phyloP scores from a whole-genome alignment of 129 eudicot species.

The Oenanthe sinensis region DNA sequence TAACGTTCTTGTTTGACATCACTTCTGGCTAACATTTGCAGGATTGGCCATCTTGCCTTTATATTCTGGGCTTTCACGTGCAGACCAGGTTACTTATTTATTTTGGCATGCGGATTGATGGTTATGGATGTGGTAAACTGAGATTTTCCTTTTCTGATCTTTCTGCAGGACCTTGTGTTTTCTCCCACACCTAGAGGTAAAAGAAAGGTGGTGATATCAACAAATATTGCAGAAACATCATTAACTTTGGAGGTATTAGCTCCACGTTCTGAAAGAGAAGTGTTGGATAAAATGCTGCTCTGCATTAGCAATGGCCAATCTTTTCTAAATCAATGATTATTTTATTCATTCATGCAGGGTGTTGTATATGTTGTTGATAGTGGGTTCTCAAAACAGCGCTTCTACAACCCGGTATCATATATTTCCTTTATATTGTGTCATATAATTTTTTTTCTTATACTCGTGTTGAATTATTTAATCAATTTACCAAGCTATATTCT shows the following conservation, averaged over 20 bases:
- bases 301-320: not conserved
- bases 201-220: conserved; percentile 90
- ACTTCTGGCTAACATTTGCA: conserved; percentile 23
- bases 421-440: not conserved
- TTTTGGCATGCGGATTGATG: not conserved
- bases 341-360: conserved; percentile 48
- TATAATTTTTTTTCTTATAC: not conserved
- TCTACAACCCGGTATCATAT: conserved; percentile 79
- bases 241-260: conserved; percentile 76
- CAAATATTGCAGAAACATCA: conserved; percentile 98
- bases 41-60: conserved; percentile 79
- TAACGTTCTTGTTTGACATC: conserved; percentile 5
- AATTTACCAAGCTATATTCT: not conserved
- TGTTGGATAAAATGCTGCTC: not conserved
- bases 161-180: conserved; percentile 71
- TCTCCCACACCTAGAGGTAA: conserved; percentile 94
- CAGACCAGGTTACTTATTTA: conserved; percentile 62
- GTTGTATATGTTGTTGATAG: conserved; percentile 91
- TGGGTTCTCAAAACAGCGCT: conserved; percentile 92
- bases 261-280: conserved; percentile 5
- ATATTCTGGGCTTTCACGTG: conserved; percentile 94
- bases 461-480: not conserved
- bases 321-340: not conserved
- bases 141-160: conserved; percentile 2
- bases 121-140: not conserved